Evolutionary conservation across 192 early-diverging fungal species (phyloP).

Genomic region (Glomus cerebriforme): DNA sequence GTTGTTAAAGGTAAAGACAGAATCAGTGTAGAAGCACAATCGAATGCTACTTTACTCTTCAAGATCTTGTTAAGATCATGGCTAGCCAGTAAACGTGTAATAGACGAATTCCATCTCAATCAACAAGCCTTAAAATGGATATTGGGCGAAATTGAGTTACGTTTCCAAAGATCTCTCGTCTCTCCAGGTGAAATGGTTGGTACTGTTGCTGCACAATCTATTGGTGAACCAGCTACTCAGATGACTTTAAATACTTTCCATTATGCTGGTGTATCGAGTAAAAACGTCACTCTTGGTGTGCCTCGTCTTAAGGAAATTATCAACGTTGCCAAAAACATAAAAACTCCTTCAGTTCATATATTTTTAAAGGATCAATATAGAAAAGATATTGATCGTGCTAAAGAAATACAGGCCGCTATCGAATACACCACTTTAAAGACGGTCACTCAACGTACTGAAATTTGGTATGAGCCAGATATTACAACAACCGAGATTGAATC

Average conservation of each 20-base stretch:
- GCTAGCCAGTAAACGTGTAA: constrained; percentile 79
- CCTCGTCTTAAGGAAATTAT: constrained; percentile 99
- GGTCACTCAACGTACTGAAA: constrained; percentile 85
- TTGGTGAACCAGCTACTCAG: constrained; percentile 99
- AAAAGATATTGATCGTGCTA: constrained; percentile 77
- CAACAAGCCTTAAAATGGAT: constrained; percentile 92
- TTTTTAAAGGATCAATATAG: constrained; percentile 72
- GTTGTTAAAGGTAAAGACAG: constrained; percentile 90
- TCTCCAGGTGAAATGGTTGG: constrained; percentile 98
- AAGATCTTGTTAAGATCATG: constrained; percentile 79
- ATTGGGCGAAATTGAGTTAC: constrained; percentile 87
- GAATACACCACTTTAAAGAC: constrained; percentile 91
- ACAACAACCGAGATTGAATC: constrained; percentile 78
- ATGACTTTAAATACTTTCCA: constrained; percentile 99
- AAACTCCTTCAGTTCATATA: constrained; percentile 86
- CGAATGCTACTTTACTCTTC: constrained; percentile 92
- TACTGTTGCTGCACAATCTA: constrained; percentile 95
- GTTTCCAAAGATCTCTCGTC: constrained; percentile 89
- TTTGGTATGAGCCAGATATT: constrained; percentile 95
- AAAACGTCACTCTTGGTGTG: constrained; percentile 97
- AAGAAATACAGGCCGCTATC: constrained; percentile 82
- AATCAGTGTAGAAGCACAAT: constrained; percentile 84
- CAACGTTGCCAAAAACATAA: constrained; percentile 96
- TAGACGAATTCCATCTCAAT: constrained; percentile 88
- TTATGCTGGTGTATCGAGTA: constrained; percentile 95